Base-by-base conservation (phyloP, 2,329 filamentous ascomycete genomes). In the Scolecobasidium constrictum region DNA sequence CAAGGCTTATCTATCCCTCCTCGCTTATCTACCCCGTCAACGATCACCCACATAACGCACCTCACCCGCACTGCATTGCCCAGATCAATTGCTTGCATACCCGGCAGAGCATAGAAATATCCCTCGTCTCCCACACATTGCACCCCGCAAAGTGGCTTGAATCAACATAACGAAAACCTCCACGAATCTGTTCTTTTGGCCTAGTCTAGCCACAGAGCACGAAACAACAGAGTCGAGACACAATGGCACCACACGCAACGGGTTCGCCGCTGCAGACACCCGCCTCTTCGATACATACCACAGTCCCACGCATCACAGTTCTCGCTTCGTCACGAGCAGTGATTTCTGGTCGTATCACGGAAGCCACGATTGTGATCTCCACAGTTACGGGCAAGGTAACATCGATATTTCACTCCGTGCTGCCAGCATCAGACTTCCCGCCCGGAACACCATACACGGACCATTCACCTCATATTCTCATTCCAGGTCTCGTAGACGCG, bases 401-500 rank as follows among this genome's bases (percentile, higher is more conserved):
- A 35, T 78, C 80, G 2, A 75, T 94, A 47, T 76, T 81, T 49
- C 75, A 83, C 44, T 73, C 75, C 19, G 71, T 95, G 40, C 71
- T 94, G n/a, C 83, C 86, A 1, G 58, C 66, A n/a, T 74, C 76
- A 4, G 73, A 77, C 34, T 95, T 96, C 59, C 82, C 87, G 1
- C 56, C 71, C 0, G 77, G 75, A 31, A 79, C 81, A 5, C 69
- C 72, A 4, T 96, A 96, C 62, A 73, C 77, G 51, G 81, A 98
- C 68, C 80, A 94, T 65, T 86, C 83, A 17, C 86, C 90, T 9
- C 75, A 81, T 61, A 73, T 96, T 37, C 69, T 98, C 31, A 72
- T 96, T 23, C 92, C 92, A 0, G 92, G 92, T 16, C 71, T 98
- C 21, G 90, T 98, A 15, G 92, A 98, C 60, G 90, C 92, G 26